A percentile compares a stretch with the other conserved stretches of the same genome.
phyloP scores from a whole-genome alignment of 2,329 filamentous ascomycete species.

The Daldinia sp. region DNA sequence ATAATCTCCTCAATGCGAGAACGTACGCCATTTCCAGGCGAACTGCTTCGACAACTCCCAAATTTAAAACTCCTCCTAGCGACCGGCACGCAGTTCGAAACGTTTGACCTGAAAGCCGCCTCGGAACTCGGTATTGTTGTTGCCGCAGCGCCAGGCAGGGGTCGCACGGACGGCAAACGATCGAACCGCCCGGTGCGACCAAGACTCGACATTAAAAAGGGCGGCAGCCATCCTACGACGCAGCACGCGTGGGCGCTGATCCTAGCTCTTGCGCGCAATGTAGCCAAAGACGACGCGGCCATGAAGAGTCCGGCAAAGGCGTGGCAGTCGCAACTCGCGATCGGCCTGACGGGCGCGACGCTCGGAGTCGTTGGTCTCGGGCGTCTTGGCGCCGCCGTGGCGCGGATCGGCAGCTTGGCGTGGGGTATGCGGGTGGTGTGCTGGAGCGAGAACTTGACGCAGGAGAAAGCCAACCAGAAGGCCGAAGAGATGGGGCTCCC shows the following conservation, averaged over 20 bases:
- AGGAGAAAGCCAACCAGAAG: conserved; percentile 66
- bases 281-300: conserved; percentile 65
- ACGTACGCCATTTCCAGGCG: conserved; percentile 67
- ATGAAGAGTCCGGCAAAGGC: conserved; percentile 57
- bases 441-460: conserved; percentile 71
- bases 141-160: conserved; percentile 56
- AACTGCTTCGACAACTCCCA: conserved; percentile 63
- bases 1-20: conserved; percentile 70
- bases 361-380: conserved; percentile 70
- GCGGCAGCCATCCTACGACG: conserved; percentile 57
- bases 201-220: conserved; percentile 43
- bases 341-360: conserved; percentile 66
- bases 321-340: conserved; percentile 68
- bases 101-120: conserved; percentile 64
- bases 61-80: conserved; percentile 71
- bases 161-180: conserved; percentile 36
- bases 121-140: conserved; percentile 59
- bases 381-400: conserved; percentile 66
- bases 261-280: conserved; percentile 64
- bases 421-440: conserved; percentile 72
- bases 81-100: conserved; percentile 66
- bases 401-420: conserved; percentile 63
- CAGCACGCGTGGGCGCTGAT: conserved; percentile 65
- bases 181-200: conserved; percentile 11
- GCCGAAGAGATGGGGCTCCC: conserved; percentile 61